phyloP scores from a whole-genome alignment of 805 yeast species.

The Wickerhamiella cacticola region DNA sequence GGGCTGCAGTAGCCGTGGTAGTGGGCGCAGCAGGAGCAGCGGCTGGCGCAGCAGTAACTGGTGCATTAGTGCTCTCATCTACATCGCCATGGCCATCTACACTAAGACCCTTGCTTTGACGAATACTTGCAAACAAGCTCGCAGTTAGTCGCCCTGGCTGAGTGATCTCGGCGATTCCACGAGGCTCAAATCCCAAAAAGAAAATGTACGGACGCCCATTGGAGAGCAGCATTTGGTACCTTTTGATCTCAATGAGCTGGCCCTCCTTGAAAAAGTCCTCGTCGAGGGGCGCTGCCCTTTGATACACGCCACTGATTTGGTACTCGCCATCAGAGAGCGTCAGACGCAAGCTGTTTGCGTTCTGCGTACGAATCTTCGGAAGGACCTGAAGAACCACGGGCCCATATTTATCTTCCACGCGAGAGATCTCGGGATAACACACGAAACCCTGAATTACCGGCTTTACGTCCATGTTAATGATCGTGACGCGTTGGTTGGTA shows the following conservation, averaged over 20 bases:
- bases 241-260: slow-evolving; percentile 7
- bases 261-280: slow-evolving; percentile 2
- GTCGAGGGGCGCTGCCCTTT: not conserved
- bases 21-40: not conserved
- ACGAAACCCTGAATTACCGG: not conserved
- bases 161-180: not conserved
- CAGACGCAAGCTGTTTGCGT: slow-evolving; percentile 2
- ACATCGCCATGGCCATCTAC: not conserved
- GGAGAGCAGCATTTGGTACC: not conserved
- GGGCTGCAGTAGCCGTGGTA: not conserved
- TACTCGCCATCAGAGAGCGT: slow-evolving; percentile 9
- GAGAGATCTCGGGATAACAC: not conserved
- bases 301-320: not conserved
- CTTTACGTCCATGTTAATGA: not conserved
- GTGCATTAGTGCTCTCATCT: not conserved
- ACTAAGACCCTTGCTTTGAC: not conserved
- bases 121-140: not conserved
- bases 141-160: not conserved
- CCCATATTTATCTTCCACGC: not conserved
- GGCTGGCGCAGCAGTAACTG: not conserved
- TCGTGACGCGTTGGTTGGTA: slow-evolving; percentile 7
- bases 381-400: slow-evolving; percentile 4
- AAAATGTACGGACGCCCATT: slow-evolving; percentile 6
- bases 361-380: not conserved
- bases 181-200: not conserved